Percentiles rank a stretch among this genome's conserved stretches.
phyloP scores from a whole-genome alignment of 768 basidiomycete genomes.

The Amylocystis lapponica region DNA sequence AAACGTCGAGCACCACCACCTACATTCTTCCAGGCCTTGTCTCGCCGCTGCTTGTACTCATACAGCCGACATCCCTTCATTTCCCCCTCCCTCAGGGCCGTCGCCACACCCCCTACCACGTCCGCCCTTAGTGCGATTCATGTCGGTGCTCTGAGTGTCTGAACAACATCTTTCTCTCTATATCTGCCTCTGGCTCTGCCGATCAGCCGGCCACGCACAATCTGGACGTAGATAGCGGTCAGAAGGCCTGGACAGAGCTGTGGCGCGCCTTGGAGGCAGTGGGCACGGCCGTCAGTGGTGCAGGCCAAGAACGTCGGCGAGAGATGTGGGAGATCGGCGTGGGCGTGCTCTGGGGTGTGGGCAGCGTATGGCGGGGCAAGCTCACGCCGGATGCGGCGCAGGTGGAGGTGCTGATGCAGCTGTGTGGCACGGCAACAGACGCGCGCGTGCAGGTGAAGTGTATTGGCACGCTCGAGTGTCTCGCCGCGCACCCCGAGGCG shows the following conservation, averaged over 20 bases:
- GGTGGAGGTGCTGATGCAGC: conserved; percentile 56
- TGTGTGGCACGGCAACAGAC: conserved; percentile 53
- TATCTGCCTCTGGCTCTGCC: conserved; percentile 44
- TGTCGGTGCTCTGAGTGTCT: conserved; percentile 84
- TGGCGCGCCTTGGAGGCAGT: conserved; percentile 59
- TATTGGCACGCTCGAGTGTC: conserved; percentile 79
- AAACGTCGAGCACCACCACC: conserved; percentile 10
- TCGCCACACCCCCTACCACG: conserved; percentile 87
- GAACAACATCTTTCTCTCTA: conserved; percentile 80
- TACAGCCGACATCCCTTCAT: conserved; percentile 73
- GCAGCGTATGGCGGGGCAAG: conserved; percentile 62
- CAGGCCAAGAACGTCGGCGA: conserved; percentile 61
- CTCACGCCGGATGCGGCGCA: conserved; percentile 61
- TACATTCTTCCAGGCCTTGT: conserved; percentile 55
- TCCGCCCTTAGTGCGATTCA: conserved; percentile 82
- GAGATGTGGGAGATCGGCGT: conserved; percentile 78
- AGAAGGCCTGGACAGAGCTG: conserved; percentile 54
- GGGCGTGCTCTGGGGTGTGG: conserved; percentile 88
- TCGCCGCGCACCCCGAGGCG: conserved; percentile 64
- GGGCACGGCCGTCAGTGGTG: conserved; percentile 48
- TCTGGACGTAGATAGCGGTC: conserved; percentile 32
- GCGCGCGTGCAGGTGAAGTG: conserved; percentile 62
- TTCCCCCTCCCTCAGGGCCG: conserved; percentile 67
- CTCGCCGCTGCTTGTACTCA: conserved; percentile 59
- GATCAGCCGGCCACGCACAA: conserved; percentile 13